Percentiles rank a stretch among this genome's conserved stretches.
Conservation (phyloP, 2,329 filamentous ascomycete species). For the Arthrinium phaeospermum region DNA sequence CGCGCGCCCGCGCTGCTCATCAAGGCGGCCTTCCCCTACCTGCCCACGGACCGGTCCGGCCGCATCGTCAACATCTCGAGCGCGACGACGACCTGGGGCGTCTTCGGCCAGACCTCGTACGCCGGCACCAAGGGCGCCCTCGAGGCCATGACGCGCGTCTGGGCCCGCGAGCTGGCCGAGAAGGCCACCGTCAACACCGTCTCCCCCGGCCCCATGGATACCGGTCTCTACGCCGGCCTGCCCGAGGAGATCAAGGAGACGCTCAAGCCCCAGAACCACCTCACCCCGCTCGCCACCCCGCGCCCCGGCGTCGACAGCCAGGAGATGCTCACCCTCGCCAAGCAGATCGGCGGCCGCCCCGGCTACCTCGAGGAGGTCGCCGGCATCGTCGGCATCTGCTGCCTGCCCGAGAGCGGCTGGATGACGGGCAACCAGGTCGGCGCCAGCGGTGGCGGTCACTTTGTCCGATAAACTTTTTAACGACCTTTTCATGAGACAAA, state of each 20-base stretch:
- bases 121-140: slow-evolving; percentile 63
- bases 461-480: neutral
- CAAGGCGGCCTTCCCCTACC: slow-evolving; percentile 72
- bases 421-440: slow-evolving; percentile 80
- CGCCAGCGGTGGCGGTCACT: slow-evolving; percentile 70
- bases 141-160: slow-evolving; percentile 64
- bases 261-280: slow-evolving; percentile 50
- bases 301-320: slow-evolving; percentile 66
- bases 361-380: slow-evolving; percentile 75
- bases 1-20: slow-evolving; percentile 79
- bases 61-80: slow-evolving; percentile 63
- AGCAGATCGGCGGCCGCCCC: slow-evolving; percentile 60
- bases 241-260: slow-evolving; percentile 47
- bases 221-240: slow-evolving; percentile 56
- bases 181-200: slow-evolving; percentile 61
- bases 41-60: slow-evolving; percentile 70
- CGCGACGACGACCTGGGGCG: slow-evolving; percentile 58
- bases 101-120: slow-evolving; percentile 62
- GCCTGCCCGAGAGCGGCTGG: slow-evolving; percentile 74
- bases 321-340: slow-evolving; percentile 64
- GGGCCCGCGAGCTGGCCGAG: slow-evolving; percentile 61
- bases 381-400: slow-evolving; percentile 78
- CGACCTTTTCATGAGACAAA: neutral
- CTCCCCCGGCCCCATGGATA: slow-evolving; percentile 62
- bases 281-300: slow-evolving; percentile 67